A percentile compares a stretch with the other conserved stretches of the same genome.
Evolutionary conservation across 345 rosid species (phyloP).

Genomic region (Aquilaria sinensis): DNA sequence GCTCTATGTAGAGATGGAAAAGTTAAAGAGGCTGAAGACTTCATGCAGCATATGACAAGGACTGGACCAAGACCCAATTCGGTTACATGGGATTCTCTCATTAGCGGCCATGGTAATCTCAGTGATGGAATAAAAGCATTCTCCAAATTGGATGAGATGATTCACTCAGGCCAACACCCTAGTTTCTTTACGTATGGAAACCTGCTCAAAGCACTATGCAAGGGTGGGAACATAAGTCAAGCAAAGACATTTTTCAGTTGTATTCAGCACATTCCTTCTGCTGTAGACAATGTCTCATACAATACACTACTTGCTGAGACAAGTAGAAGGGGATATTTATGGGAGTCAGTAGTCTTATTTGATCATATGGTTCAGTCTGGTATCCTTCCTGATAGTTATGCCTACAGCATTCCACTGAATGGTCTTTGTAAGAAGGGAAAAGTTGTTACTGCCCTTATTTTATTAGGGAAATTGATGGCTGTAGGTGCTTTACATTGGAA

Average conservation of each 20-base stretch:
- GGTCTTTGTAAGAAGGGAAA: slow-evolving; percentile 72
- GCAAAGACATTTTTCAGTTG: slow-evolving; percentile 53
- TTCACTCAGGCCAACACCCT: slow-evolving; percentile 56
- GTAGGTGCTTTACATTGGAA: slow-evolving; percentile 37
- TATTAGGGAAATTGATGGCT: slow-evolving; percentile 40
- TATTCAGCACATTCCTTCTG: slow-evolving; percentile 47
- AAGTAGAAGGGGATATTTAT: slow-evolving; percentile 51
- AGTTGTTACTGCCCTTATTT: slow-evolving; percentile 59
- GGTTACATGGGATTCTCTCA: slow-evolving; percentile 57
- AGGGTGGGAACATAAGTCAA: slow-evolving; percentile 50
- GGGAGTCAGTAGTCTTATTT: slow-evolving; percentile 54
- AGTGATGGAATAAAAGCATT: slow-evolving; percentile 60
- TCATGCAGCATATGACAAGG: slow-evolving; percentile 48
- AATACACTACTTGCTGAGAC: slow-evolving; percentile 60
- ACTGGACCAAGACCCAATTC: slow-evolving; percentile 41
- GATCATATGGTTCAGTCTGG: slow-evolving; percentile 56
- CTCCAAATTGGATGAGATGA: slow-evolving; percentile 74
- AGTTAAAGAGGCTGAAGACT: slow-evolving; percentile 53
- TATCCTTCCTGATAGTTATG: slow-evolving; percentile 57
- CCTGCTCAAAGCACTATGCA: slow-evolving; percentile 82
- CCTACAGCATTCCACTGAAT: slow-evolving; percentile 56
- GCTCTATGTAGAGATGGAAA: slow-evolving; percentile 70
- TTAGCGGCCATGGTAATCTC: slow-evolving; percentile 51
- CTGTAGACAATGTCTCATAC: slow-evolving; percentile 59
- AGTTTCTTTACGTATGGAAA: slow-evolving; percentile 64